Base-by-base conservation (phyloP, 2,329 filamentous ascomycete species). In the Diaporthe vaccinii region DNA sequence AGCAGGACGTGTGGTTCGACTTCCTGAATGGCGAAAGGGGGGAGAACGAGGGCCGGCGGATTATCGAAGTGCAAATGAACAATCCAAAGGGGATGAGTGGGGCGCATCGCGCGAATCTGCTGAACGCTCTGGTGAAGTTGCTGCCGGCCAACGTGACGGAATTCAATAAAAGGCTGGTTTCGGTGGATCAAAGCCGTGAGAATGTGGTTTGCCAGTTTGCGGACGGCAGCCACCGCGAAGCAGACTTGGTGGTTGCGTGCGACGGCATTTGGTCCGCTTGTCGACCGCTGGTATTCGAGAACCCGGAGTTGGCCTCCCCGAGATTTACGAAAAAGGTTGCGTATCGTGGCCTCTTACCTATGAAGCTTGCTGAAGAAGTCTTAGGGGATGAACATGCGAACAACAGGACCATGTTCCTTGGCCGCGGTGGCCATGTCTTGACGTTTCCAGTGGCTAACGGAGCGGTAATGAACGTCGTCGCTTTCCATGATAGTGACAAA, bases 1-100 rank as follows among this genome's bases (percentile, higher is more conserved):
- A 65, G 61, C 61, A 65, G 61, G 61, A 59, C 28, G 53, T 46
- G 49, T 72, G 49, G 49, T 72, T 72, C 53, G 53, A 72, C 49
- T 72, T 57, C 53, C 2, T 58, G 25, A 34, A 44, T 22, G 68
- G 68, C 36, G 68, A 55, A 34, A 34, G 55, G 36, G 68, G 53
- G 25, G 49, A 34, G 55, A 41, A 22, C 39, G 68, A 72, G 68
- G 53, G 68, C 51, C 28, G 28, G 20, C 51, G 68, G 39, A 72
- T 72, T 8, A 25, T 44, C 49, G 51, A 72, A 17, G 68, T 72
- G 49, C 31, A 41, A 22, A n/a, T 72, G 53, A 34, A 72, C 39
- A 34, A 59, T 2, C 53, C 39, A 10, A 58, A 44, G 25, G 49
- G 39, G 6, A 1, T 72, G 39, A 58, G 49, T 7, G 17, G 20